Evolutionary conservation across 108 stramenopile species (phyloP).

Genomic region (Schizochytrium sp.): DNA sequence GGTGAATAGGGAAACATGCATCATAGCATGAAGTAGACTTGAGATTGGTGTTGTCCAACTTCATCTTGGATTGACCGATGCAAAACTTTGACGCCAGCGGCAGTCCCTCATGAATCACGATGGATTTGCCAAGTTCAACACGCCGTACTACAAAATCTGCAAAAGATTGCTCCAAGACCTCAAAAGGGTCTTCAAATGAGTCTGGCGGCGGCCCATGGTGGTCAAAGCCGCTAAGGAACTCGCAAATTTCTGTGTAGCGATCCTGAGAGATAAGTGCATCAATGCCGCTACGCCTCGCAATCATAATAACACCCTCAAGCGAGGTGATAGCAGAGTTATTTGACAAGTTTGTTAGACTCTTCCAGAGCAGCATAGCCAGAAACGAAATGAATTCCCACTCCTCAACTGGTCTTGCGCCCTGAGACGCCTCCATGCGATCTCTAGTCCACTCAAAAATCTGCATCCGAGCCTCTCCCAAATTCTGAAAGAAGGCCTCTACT

Average conservation of each 20-base stretch:
- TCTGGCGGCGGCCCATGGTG: neutral
- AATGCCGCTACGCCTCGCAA: neutral
- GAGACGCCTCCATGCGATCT: neutral
- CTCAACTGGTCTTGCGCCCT: neutral
- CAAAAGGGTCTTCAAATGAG: neutral
- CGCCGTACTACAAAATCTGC: neutral
- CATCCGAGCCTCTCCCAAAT: neutral
- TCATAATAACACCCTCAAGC: neutral
- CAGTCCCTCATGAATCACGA: neutral
- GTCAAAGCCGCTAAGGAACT: neutral
- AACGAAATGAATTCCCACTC: slow-evolving; percentile 20
- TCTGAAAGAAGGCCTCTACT: neutral
- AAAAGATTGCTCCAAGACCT: neutral
- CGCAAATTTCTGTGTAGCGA: neutral
- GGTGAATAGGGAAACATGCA: neutral
- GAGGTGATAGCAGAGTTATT: neutral
- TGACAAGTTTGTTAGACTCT: neutral
- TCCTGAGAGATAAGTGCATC: neutral
- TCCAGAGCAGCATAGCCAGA: neutral
- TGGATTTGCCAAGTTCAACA: neutral
- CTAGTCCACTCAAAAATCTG: slow-evolving; percentile 25
- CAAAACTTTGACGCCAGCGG: neutral
- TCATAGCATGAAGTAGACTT: neutral
- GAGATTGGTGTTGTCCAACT: neutral
- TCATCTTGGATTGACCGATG: neutral